A percentile compares a stretch with the other conserved stretches of the same genome.
These are phyloP conservation scores for Aspergillus cavernicola DNA, from an alignment of 495 filamentous ascomycete species.

Conservation along the genomic window DNA sequence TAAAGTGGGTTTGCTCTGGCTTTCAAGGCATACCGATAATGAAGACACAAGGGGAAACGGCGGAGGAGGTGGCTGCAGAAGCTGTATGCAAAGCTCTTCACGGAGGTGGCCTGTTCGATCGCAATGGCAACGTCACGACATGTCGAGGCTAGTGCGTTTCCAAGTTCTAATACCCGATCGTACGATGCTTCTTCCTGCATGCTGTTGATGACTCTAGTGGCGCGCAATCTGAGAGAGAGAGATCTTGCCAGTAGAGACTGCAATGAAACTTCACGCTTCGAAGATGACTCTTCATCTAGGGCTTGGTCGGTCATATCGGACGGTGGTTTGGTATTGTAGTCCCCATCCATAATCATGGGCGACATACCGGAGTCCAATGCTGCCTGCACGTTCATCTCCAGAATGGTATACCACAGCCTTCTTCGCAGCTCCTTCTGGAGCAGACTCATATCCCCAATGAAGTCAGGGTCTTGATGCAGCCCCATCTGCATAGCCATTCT, in stretches of 20 bases:
- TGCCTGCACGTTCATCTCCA: conserved; percentile 52
- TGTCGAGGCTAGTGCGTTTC: conserved; percentile 30
- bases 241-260: conserved; percentile 44
- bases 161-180: conserved; percentile 38
- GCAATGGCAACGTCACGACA: conserved; percentile 27
- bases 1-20: conserved; percentile 42
- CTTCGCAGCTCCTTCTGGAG: conserved; percentile 47
- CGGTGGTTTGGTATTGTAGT: conserved; percentile 51
- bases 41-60: conserved; percentile 47
- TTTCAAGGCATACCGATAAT: conserved; percentile 43
- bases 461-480: conserved; percentile 51
- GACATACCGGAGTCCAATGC: conserved; percentile 50
- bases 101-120: conserved; percentile 10
- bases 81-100: conserved; percentile 17
- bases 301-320: no score
- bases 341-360: conserved; percentile 43
- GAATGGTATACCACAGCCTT: conserved; percentile 55
- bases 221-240: conserved; percentile 37
- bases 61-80: conserved; percentile 37
- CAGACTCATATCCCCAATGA: conserved; percentile 35
- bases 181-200: conserved; percentile 45
- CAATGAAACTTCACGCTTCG: no score
- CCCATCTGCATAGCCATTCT: conserved; percentile 54
- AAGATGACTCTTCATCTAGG: no score
- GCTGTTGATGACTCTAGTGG: conserved; percentile 39